Evolutionary conservation across 768 basidiomycete species (phyloP).

Genomic region (Naganishia vaughanmartiniae): DNA sequence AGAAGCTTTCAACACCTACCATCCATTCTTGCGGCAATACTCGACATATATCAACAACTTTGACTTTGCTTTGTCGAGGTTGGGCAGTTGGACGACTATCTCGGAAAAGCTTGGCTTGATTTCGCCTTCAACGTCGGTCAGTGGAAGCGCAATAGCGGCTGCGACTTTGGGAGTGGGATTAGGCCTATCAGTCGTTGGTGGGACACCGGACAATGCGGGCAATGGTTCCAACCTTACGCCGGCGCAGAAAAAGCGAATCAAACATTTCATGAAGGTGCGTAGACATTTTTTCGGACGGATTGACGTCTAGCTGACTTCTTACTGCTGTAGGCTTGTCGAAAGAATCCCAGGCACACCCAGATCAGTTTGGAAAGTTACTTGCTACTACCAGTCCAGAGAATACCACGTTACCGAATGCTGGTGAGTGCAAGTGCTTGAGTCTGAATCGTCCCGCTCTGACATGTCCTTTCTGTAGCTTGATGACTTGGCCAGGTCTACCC

Average conservation of each 20-base stretch:
- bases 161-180: constrained; percentile 35
- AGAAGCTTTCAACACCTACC: constrained; percentile 84
- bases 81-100: constrained; percentile 72
- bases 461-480: constrained; percentile 62
- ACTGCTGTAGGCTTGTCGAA: constrained; percentile 65
- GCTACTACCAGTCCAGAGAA: constrained; percentile 88
- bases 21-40: constrained; percentile 98
- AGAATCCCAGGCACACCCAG: constrained; percentile 87
- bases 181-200: constrained; percentile 34
- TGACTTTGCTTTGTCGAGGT: constrained; percentile 82
- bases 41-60: constrained; percentile 98
- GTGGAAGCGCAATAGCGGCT: constrained; percentile 30
- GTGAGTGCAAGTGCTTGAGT: constrained; percentile 56
- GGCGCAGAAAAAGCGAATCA: constrained; percentile 82
- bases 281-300: not conserved
- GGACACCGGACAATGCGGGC: not conserved
- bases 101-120: constrained; percentile 14
- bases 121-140: constrained; percentile 23
- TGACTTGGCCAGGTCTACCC: constrained; percentile 77
- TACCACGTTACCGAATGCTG: constrained; percentile 92
- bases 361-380: constrained; percentile 91
- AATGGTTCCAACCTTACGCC: constrained; percentile 58
- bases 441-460: not conserved
- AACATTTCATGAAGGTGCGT: constrained; percentile 66
- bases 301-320: not conserved